A percentile compares a stretch with the other conserved stretches of the same genome.
phyloP scores from a whole-genome alignment of 257 asterid species.

The Solanum okadae region DNA sequence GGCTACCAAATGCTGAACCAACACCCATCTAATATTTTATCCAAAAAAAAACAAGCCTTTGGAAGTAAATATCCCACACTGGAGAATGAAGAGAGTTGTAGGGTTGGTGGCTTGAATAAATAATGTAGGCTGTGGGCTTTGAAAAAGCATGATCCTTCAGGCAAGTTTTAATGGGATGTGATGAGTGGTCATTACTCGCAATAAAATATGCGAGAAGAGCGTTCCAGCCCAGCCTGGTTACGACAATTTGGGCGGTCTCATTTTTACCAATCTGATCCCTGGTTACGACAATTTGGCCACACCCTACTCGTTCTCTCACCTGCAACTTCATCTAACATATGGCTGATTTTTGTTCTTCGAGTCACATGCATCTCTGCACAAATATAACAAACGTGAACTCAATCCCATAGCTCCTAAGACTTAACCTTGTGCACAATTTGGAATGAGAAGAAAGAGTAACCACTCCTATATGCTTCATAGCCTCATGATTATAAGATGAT shows the following conservation, averaged over 20 bases:
- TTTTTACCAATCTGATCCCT: not conserved
- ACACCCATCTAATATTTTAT: not conserved
- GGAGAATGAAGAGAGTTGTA: not conserved
- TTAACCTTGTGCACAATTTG: too few species aligned
- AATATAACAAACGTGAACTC: too few species aligned
- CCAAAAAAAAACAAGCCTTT: not conserved
- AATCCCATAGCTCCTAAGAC: too few species aligned
- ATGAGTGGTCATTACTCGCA: not conserved
- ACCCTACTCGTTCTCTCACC: too few species aligned
- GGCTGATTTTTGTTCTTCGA: too few species aligned
- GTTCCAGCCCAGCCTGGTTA: not conserved
- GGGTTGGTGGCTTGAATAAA: not conserved
- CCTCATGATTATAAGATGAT: too few species aligned
- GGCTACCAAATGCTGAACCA: not conserved
- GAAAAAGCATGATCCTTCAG: fast-evolving
- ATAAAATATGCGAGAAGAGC: not conserved
- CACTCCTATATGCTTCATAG: too few species aligned
- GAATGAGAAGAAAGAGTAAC: too few species aligned
- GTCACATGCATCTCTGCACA: too few species aligned
- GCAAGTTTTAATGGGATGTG: not conserved
- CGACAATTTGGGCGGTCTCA: not conserved
- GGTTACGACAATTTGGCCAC: too few species aligned
- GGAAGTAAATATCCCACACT: not conserved
- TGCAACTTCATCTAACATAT: too few species aligned
- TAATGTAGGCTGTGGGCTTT: fast-evolving